Evolutionary conservation across 2,329 filamentous ascomycete species (phyloP).

Genomic region (Fusarium sp.): DNA sequence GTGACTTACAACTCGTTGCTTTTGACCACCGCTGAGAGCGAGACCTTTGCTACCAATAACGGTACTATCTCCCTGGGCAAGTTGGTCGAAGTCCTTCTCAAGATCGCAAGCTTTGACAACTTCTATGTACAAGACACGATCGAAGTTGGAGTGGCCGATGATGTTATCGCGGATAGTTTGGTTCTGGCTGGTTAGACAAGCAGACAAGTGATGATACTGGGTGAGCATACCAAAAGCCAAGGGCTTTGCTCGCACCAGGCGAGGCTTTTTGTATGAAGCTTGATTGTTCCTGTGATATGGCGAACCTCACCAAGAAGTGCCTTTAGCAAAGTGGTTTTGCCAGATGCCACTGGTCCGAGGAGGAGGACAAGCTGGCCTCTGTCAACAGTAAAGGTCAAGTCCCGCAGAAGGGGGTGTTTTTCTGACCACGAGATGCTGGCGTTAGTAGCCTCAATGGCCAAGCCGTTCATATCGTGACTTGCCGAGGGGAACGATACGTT

Average conservation of each 20-base stretch:
- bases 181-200: conserved; percentile 43
- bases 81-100: conserved; percentile 50
- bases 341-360: conserved; percentile 59
- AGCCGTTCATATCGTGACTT: too few species aligned
- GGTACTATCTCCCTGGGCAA: conserved; percentile 56
- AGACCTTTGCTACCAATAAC: conserved; percentile 61
- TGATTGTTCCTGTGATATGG: conserved; percentile 37
- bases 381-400: conserved; percentile 53
- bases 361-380: conserved; percentile 55
- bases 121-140: conserved; percentile 45
- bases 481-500: fast-evolving
- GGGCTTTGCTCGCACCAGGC: conserved; percentile 54
- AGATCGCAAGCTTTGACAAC: conserved; percentile 52
- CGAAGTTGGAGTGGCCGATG: conserved; percentile 48
- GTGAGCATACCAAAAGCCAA: conserved; percentile 50
- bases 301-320: conserved; percentile 55
- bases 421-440: conserved; percentile 55
- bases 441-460: conserved; percentile 31
- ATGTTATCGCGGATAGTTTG: conserved; percentile 55
- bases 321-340: conserved; percentile 61
- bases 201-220: background rate
- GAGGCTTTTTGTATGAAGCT: conserved; percentile 25
- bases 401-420: conserved; percentile 46
- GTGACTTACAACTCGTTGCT: conserved; percentile 56
- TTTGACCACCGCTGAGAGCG: conserved; percentile 62